Evolutionary conservation across 495 filamentous ascomycete species (phyloP).

Genomic region (Podospora fimiseda): DNA sequence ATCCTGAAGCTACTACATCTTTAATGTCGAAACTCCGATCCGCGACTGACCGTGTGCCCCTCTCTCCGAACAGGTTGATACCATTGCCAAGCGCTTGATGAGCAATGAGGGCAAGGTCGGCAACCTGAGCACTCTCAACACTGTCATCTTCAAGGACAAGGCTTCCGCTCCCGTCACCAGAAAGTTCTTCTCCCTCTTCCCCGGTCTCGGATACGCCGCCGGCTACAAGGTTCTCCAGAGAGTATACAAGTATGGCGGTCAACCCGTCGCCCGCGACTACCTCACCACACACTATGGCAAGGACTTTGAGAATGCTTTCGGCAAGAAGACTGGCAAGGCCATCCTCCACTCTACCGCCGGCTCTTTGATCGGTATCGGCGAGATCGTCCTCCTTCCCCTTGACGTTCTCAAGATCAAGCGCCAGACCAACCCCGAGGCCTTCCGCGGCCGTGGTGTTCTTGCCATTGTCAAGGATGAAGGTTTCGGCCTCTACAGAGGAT

Average conservation of each 20-base stretch:
- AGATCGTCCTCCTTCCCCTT: slow-evolving; percentile 89
- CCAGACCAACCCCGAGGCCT: slow-evolving; percentile 98
- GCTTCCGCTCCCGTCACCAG: slow-evolving; percentile 58
- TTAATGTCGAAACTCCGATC: not conserved
- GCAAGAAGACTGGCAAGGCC: slow-evolving; percentile 94
- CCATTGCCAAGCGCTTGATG: slow-evolving; percentile 97
- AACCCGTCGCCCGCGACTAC: slow-evolving; percentile 92
- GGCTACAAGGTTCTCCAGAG: slow-evolving; percentile 97
- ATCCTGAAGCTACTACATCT: slow-evolving; percentile 13
- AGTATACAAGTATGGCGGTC: slow-evolving; percentile 98
- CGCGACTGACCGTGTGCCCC: slow-evolving; percentile 12
- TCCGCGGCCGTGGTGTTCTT: slow-evolving; percentile 86
- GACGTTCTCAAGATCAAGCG: slow-evolving; percentile 99
- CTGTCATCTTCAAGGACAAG: slow-evolving; percentile 90
- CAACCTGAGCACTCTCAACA: slow-evolving; percentile 59
- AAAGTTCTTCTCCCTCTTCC: slow-evolving; percentile 95
- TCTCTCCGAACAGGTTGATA: slow-evolving; percentile 74
- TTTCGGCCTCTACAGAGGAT: slow-evolving; percentile 91
- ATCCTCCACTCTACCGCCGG: slow-evolving; percentile 96
- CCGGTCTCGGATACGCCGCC: slow-evolving; percentile 92
- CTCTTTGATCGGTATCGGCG: slow-evolving; percentile 92
- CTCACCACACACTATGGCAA: slow-evolving; percentile 72
- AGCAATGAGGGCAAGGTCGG: slow-evolving; percentile 81
- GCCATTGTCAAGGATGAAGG: slow-evolving; percentile 90
- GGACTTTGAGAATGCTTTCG: slow-evolving; percentile 82